These are phyloP conservation scores for Solanum neorickii DNA, from an alignment of 257 asterid genomes.

Conservation along the genomic window DNA sequence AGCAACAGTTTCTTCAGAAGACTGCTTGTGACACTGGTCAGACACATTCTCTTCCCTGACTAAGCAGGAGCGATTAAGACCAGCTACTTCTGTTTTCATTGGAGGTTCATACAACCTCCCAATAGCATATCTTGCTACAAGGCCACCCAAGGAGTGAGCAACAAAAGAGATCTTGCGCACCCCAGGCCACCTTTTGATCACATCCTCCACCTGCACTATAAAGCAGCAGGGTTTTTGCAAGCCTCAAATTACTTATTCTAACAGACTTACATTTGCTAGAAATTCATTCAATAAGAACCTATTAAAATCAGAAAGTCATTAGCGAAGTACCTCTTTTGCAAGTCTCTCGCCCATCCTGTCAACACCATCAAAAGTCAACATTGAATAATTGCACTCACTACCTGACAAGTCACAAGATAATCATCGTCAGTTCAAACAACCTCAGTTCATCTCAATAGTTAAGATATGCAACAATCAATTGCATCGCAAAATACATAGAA, in stretches of 20 bases:
- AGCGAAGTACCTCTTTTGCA: conserved; percentile 81
- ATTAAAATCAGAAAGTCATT: conserved; percentile 16
- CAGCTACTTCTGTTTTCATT: conserved; percentile 7
- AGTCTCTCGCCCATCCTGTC: conserved; percentile 90
- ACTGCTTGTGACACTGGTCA: conserved; percentile 4
- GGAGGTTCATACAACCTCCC: conserved; percentile 50
- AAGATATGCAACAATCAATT: background rate
- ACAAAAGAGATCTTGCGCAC: conserved; percentile 69
- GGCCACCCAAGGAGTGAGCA: conserved; percentile 95
- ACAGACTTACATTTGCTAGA: background rate
- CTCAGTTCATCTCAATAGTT: background rate
- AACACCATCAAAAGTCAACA: conserved; percentile 86
- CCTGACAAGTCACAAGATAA: conserved; percentile 26
- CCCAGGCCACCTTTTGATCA: conserved; percentile 63
- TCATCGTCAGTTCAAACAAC: background rate
- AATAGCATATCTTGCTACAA: conserved; percentile 81
- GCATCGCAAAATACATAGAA: background rate
- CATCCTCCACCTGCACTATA: conserved; percentile 76
- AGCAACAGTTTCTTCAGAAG: conserved; percentile 37
- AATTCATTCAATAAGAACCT: background rate
- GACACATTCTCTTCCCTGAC: conserved; percentile 16
- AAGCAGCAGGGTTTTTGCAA: conserved; percentile 6
- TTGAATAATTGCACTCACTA: conserved; percentile 69
- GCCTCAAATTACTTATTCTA: background rate
- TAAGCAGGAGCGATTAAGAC: conserved; percentile 13